Base-by-base conservation (phyloP, 306 rosid genomes). In the Canavalia ensiformis region DNA sequence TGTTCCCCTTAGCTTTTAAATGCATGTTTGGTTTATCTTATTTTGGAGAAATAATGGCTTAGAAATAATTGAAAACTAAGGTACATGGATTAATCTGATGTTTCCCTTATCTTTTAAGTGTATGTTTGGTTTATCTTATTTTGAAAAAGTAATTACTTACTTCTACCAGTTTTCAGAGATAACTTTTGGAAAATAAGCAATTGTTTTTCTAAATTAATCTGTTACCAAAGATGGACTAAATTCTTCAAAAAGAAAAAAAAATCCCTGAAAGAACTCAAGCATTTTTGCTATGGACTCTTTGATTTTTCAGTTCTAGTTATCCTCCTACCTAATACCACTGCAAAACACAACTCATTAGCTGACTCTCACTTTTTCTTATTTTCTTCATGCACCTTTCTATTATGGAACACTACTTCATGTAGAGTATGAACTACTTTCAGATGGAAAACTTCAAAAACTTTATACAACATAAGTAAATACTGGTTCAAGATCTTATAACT, bases 301-400 rank as follows among this genome's bases (percentile, higher is more conserved):
- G 8, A 47, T 82, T 57, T 8, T 11, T 44, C 34, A 41, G 13
- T 75, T 33, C 34, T 49, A 30, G 35, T 42, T 28, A 49, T 59
- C 9, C 42, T 54, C 29, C 28, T 11, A 25, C 75, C 2, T 12
- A 39, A 64, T 39, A 66, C 56, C 57, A 29, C 55, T n/a, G 49
- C 18, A 46, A 8, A 41, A 30, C 31, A 56, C n/a, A 59, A 46
- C 4, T 49, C 10, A 56, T n/a, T 8, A 57, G 54, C 31, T 78
- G 45, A 67, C 50, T 54, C 34, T 29, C 12, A 13, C 34, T 62
- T 60, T 72, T 80, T 47, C 4, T 46, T 8, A 69, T 70, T 69
- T 10, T 59, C 83, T 18, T 50, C 29, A 18, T 55, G 67, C 50
- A 56, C 28, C 41, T 68, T 69, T 34, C 42, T 50, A 50, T 52